Percentiles rank a stretch among this genome's conserved stretches.
Conservation (phyloP, 441 rosid genomes). For the Croton laevigatus region DNA sequence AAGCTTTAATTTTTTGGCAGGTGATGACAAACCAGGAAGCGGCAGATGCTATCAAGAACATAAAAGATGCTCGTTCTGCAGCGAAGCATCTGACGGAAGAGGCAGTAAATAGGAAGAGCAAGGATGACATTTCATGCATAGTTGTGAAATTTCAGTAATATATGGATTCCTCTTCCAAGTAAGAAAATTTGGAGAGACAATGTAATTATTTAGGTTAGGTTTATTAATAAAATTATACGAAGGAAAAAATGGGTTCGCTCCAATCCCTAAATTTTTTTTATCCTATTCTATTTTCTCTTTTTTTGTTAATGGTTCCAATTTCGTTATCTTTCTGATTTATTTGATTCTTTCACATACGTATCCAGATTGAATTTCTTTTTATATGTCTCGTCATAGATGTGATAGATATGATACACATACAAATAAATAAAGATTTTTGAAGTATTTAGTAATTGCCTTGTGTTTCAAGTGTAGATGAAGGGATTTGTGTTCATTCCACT, state of each 20-base stretch:
- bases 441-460: no score
- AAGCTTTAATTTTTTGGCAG: slow-evolving; percentile 30
- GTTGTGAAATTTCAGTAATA: slow-evolving; percentile 63
- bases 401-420: no score
- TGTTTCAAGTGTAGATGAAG: no score
- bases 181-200: neutral
- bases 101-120: slow-evolving; percentile 66
- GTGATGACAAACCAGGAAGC: slow-evolving; percentile 92
- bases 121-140: slow-evolving; percentile 79
- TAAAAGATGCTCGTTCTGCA: slow-evolving; percentile 75
- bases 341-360: neutral
- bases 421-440: no score
- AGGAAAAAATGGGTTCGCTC: neutral
- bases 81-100: slow-evolving; percentile 79
- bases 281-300: neutral
- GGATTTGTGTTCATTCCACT: no score
- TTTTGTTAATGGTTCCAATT: neutral
- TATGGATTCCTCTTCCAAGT: neutral
- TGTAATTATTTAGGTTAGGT: neutral
- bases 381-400: neutral
- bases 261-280: neutral
- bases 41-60: slow-evolving; percentile 51
- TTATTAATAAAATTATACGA: neutral
- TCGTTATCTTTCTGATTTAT: neutral
- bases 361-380: neutral